Evolutionary conservation across 208 protist species (phyloP).

Genomic region (Wallacemonas sp.): DNA sequence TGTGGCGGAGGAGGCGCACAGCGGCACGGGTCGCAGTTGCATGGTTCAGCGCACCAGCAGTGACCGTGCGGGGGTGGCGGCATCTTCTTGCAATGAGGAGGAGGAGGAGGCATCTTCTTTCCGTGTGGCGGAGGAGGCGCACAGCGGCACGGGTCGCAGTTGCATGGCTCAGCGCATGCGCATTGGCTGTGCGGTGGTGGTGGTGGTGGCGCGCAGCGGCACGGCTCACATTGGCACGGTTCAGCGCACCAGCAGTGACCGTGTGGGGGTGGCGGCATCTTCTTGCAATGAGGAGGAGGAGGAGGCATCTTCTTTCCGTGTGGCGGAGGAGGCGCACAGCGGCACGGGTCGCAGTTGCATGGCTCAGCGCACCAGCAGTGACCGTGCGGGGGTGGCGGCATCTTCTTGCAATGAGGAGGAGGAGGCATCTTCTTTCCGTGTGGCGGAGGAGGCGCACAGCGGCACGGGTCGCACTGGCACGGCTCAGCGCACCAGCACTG

Average conservation of each 20-base stretch:
- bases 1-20: too few species aligned
- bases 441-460: not conserved
- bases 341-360: slow-evolving; percentile 4
- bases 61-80: not conserved
- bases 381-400: not conserved
- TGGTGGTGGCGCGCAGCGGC: slow-evolving; percentile 12
- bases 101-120: slow-evolving; percentile 14
- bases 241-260: slow-evolving; percentile 1
- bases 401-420: too few species aligned
- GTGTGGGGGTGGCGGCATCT: slow-evolving; percentile 13
- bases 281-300: not conserved
- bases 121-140: not conserved
- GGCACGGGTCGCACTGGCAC: not conserved
- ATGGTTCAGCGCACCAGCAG: slow-evolving; percentile 10
- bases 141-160: not conserved
- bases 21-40: slow-evolving; percentile 12
- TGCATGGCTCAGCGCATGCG: too few species aligned
- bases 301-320: not conserved
- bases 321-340: slow-evolving; percentile 11
- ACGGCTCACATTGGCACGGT: not conserved
- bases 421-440: not conserved
- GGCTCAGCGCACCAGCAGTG: slow-evolving; percentile 9
- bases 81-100: too few species aligned
- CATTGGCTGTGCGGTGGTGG: not conserved
- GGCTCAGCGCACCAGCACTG: not conserved